Evolutionary conservation across 441 rosid genomes (phyloP).

Genomic region (Macaranga tanarius): DNA sequence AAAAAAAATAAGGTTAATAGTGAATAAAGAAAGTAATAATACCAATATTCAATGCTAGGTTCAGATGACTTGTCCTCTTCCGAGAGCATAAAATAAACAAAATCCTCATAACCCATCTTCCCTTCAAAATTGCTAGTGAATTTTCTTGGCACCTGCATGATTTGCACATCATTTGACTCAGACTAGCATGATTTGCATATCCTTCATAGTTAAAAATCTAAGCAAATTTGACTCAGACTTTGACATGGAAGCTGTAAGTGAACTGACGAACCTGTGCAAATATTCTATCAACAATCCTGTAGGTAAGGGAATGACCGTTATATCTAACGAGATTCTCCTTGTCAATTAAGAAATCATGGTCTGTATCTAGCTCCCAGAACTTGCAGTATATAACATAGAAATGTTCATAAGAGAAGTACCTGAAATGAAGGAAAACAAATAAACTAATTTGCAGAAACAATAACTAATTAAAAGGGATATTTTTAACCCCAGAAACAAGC

Average conservation of each 20-base stretch:
- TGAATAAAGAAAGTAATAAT: neutral
- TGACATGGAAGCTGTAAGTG: neutral
- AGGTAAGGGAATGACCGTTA: slow-evolving; percentile 93
- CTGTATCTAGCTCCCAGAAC: slow-evolving; percentile 97
- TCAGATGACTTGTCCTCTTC: slow-evolving; percentile 99
- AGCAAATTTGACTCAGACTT: slow-evolving; percentile 9
- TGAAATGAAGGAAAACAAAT: slow-evolving; percentile 25
- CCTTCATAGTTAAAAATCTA: slow-evolving; percentile 5
- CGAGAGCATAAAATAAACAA: slow-evolving; percentile 89
- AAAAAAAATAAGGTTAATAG: neutral
- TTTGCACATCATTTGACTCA: slow-evolving; percentile 11
- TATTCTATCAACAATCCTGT: slow-evolving; percentile 91
- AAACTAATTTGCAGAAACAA: neutral
- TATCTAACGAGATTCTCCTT: slow-evolving; percentile 94
- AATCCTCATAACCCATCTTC: slow-evolving; percentile 98
- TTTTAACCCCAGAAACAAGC: neutral
- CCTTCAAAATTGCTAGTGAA: slow-evolving; percentile 88
- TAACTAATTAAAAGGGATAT: neutral
- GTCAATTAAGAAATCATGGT: slow-evolving; percentile 94
- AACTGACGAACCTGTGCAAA: slow-evolving; percentile 82
- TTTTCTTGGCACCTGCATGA: slow-evolving; percentile 70
- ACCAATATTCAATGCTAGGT: slow-evolving; percentile 96
- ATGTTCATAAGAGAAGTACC: slow-evolving; percentile 96
- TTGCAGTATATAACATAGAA: slow-evolving; percentile 97
- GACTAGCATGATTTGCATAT: slow-evolving; percentile 9